Percentiles rank a stretch among this genome's conserved stretches.
Conservation (phyloP, 768 basidiomycete species). For the Tricholoma flavovirens region DNA sequence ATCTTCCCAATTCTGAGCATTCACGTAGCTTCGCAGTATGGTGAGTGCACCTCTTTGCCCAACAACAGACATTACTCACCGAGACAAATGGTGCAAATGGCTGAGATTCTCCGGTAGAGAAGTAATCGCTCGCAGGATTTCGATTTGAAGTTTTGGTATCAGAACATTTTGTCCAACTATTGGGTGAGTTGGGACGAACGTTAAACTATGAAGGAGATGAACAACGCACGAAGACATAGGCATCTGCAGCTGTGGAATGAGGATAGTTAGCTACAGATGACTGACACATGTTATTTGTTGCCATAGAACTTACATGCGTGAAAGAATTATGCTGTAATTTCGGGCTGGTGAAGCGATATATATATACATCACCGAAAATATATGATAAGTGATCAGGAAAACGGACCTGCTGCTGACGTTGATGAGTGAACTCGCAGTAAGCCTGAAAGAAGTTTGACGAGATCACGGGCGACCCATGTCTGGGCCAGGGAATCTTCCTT, state of each 20-base stretch:
- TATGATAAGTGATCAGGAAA: not conserved
- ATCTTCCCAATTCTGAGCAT: not conserved
- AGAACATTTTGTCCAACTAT: not conserved
- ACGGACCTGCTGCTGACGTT: constrained; percentile 17
- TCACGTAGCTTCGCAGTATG: not conserved
- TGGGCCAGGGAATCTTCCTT: not conserved
- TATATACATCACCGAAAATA: not conserved
- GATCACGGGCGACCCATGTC: not conserved
- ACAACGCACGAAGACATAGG: constrained; percentile 38
- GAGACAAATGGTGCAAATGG: not conserved
- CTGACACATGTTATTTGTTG: not conserved
- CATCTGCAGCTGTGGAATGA: constrained; percentile 35
- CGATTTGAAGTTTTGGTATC: not conserved
- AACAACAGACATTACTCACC: not conserved
- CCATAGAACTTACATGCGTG: constrained; percentile 37
- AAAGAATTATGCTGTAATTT: constrained; percentile 31
- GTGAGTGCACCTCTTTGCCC: not conserved
- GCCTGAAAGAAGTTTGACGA: constrained; percentile 16
- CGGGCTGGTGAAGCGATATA: constrained; percentile 19
- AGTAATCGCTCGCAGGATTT: not conserved
- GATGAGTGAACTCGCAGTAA: constrained; percentile 26
- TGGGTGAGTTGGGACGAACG: not conserved
- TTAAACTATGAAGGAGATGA: not conserved
- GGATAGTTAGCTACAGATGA: not conserved
- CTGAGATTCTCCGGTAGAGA: not conserved